Percentiles rank a stretch among this genome's conserved stretches.
These are phyloP conservation scores for Solanum appendiculatum DNA, from an alignment of 257 asterid species.

Conservation along the genomic window DNA sequence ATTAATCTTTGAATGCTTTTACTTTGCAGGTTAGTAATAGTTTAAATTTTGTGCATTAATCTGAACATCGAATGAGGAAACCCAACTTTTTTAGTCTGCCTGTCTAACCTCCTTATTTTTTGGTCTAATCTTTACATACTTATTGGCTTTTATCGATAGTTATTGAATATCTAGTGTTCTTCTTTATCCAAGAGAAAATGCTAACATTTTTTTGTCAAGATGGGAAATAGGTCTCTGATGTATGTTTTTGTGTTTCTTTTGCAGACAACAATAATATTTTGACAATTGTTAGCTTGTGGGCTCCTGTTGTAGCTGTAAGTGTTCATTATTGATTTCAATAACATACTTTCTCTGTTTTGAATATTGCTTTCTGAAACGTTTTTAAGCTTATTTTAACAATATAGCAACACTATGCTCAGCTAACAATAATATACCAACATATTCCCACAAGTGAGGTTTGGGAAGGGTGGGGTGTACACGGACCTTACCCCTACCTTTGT, in stretches of 20 bases:
- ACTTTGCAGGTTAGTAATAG: not conserved
- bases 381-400: not conserved
- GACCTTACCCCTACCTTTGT: not conserved
- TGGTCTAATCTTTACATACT: not conserved
- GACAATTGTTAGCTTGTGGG: conserved; percentile 83
- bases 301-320: conserved; percentile 98
- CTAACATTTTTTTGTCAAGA: not conserved
- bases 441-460: not conserved
- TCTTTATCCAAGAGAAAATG: not conserved
- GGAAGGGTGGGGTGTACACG: not conserved
- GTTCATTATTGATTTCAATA: not conserved
- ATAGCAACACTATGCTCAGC: not conserved
- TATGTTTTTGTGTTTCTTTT: conserved; percentile 11
- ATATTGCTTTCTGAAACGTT: not conserved
- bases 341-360: not conserved
- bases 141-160: not conserved
- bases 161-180: not conserved
- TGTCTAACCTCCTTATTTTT: not conserved
- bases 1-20: not conserved
- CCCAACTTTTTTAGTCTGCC: not conserved
- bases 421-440: not conserved
- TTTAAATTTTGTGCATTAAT: not conserved
- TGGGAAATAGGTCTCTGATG: not conserved
- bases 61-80: not conserved
- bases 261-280: conserved; percentile 74